Evolutionary conservation across 768 basidiomycete genomes (phyloP).

Genomic region (Xerocomus spinulosus): DNA sequence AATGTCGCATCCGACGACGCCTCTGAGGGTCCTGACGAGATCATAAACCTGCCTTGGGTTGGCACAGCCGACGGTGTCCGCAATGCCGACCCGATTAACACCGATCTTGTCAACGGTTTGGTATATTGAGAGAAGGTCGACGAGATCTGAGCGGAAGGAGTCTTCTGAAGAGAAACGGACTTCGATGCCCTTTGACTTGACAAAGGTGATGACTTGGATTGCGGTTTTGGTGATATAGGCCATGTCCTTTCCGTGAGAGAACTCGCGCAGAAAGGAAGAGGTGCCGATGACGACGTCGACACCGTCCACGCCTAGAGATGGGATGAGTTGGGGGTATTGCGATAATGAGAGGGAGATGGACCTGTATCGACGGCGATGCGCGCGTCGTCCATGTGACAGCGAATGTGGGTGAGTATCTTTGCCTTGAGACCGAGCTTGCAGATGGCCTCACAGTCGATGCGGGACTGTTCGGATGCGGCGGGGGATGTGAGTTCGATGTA

Average conservation of each 20-base stretch:
- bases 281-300: conserved; percentile 99
- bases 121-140: conserved; percentile 97
- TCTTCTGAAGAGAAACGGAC: conserved; percentile 99
- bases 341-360: conserved; percentile 29
- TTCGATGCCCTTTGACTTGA: conserved; percentile 99
- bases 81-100: conserved; percentile 97
- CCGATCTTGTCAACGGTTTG: conserved; percentile 99
- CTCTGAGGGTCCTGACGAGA: conserved; percentile 90
- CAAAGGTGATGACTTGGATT: conserved; percentile 97
- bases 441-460: conserved; percentile 92
- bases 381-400: conserved; percentile 99
- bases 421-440: conserved; percentile 96
- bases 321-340: background rate
- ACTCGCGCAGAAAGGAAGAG: conserved; percentile 97
- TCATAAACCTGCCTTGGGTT: conserved; percentile 99
- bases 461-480: conserved; percentile 93
- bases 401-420: conserved; percentile 98
- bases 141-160: conserved; percentile 98
- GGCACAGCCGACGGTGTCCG: conserved; percentile 98
- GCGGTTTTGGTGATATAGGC: conserved; percentile 98
- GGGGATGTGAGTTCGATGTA: conserved; percentile 99
- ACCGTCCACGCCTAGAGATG: conserved; percentile 80
- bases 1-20: conserved; percentile 96
- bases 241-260: conserved; percentile 99
- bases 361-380: conserved; percentile 97